Conservation (phyloP, 345 rosid species). For the Eucalyptus sp. region DNA sequence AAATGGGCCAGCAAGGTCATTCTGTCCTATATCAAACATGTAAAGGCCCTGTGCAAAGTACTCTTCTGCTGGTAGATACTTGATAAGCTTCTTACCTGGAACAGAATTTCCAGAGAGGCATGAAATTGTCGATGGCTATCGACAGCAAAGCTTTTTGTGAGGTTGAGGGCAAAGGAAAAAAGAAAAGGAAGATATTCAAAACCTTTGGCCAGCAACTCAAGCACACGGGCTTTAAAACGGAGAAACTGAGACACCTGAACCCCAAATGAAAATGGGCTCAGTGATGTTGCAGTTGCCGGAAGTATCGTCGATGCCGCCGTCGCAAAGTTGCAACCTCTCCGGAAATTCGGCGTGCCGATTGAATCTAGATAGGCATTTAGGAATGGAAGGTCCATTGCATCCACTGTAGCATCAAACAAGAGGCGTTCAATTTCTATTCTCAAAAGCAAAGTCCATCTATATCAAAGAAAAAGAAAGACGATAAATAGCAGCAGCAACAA, state of each 20-base stretch:
- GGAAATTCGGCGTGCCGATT: conserved; percentile 68
- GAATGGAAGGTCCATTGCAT: conserved; percentile 86
- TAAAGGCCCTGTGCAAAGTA: conserved; percentile 60
- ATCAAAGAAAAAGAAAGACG: not conserved
- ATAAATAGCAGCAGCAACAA: not conserved
- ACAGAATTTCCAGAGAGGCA: not conserved
- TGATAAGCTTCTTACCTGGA: conserved; percentile 38
- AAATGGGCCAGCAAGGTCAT: conserved; percentile 93
- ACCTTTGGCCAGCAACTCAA: conserved; percentile 56
- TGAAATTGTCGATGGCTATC: not conserved
- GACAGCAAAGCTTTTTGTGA: not conserved
- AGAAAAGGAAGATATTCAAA: not conserved
- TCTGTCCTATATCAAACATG: conserved; percentile 94
- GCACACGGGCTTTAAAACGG: conserved; percentile 59
- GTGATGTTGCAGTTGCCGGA: conserved; percentile 60
- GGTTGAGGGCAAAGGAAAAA: not conserved
- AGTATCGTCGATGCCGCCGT: conserved; percentile 78
- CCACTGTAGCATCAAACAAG: conserved; percentile 38
- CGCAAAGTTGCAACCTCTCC: conserved; percentile 82
- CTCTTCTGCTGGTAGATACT: conserved; percentile 58
- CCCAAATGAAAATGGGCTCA: conserved; percentile 73
- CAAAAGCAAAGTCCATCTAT: not conserved
- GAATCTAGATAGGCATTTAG: conserved; percentile 85
- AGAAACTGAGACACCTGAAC: conserved; percentile 78
- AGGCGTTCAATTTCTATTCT: not conserved